phyloP scores from a whole-genome alignment of 106 monocot genomes.

The Allium cepa region DNA sequence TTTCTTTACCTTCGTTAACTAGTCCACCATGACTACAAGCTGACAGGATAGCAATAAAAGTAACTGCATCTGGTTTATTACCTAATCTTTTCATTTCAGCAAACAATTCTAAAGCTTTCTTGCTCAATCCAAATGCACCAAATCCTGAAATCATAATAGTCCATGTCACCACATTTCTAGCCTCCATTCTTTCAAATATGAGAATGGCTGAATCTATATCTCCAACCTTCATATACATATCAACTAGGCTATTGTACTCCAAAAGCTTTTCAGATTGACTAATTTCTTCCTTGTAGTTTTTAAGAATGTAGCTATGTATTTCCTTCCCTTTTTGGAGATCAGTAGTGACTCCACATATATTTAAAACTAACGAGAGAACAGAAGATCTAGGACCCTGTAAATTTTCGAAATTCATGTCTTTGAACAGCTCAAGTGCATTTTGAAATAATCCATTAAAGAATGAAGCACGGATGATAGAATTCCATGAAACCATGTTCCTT shows the following conservation, averaged over 20 bases:
- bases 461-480: conserved; percentile 17
- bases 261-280: conserved; percentile 12
- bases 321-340: conserved; percentile 34
- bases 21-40: conserved; percentile 46
- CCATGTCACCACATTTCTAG: conserved; percentile 30
- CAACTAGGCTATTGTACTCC: conserved; percentile 25
- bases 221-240: conserved; percentile 41
- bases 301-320: conserved; percentile 28
- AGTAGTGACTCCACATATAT: conserved; percentile 20
- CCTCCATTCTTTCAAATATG: conserved; percentile 19
- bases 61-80: conserved; percentile 27
- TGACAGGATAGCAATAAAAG: conserved; percentile 33
- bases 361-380: conserved; percentile 13
- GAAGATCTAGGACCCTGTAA: conserved; percentile 17
- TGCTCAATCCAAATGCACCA: conserved; percentile 25
- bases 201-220: conserved; percentile 12
- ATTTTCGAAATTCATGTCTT: conserved; percentile 16
- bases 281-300: background rate
- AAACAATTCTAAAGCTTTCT: conserved; percentile 21
- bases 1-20: conserved; percentile 25
- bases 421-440: conserved; percentile 23
- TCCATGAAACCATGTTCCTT: conserved; percentile 39
- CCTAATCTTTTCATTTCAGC: conserved; percentile 20
- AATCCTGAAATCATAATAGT: conserved; percentile 28
- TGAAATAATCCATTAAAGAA: conserved; percentile 11